These are phyloP conservation scores for Umbilicaria muhlenbergii DNA, from an alignment of 495 filamentous ascomycete species.

Conservation along the genomic window DNA sequence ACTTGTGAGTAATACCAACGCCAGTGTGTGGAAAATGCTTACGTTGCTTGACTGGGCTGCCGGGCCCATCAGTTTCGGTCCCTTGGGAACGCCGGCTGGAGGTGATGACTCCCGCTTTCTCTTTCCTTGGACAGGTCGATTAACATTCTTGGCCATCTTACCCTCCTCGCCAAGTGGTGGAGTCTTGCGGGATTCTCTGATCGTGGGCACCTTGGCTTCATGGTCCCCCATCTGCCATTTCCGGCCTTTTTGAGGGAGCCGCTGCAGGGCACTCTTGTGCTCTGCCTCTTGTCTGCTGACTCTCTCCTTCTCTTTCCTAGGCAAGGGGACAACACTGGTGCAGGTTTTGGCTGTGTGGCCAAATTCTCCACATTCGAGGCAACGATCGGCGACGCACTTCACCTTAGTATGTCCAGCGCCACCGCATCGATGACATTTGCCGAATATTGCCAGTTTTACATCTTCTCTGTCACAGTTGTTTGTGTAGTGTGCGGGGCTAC, in stretches of 20 bases:
- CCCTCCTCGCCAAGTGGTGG: slow-evolving; percentile 3
- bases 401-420: slow-evolving; percentile 22
- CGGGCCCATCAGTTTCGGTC: background rate
- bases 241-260: slow-evolving; percentile 23
- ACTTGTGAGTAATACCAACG: slow-evolving; percentile 10
- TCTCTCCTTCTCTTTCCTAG: slow-evolving; percentile 20
- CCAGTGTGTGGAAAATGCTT: slow-evolving; percentile 16
- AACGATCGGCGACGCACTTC: slow-evolving; percentile 26
- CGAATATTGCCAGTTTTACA: slow-evolving; percentile 20
- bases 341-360: slow-evolving; percentile 26
- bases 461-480: slow-evolving; percentile 31
- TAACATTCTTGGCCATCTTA: slow-evolving; percentile 5
- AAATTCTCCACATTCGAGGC: slow-evolving; percentile 29
- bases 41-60: slow-evolving; percentile 1
- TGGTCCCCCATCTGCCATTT: slow-evolving; percentile 28
- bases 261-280: slow-evolving; percentile 18
- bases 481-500: slow-evolving; percentile 31
- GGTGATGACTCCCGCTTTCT: slow-evolving; percentile 27
- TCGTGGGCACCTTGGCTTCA: slow-evolving; percentile 29
- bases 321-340: slow-evolving; percentile 16
- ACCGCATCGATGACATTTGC: slow-evolving; percentile 31
- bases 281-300: slow-evolving; percentile 21
- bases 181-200: slow-evolving; percentile 20
- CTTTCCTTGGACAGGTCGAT: slow-evolving; percentile 18
- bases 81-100: slow-evolving; percentile 10